These are phyloP conservation scores for Heliosperma pusillum DNA, from an alignment of 148 eudicot genomes.

Conservation along the genomic window DNA sequence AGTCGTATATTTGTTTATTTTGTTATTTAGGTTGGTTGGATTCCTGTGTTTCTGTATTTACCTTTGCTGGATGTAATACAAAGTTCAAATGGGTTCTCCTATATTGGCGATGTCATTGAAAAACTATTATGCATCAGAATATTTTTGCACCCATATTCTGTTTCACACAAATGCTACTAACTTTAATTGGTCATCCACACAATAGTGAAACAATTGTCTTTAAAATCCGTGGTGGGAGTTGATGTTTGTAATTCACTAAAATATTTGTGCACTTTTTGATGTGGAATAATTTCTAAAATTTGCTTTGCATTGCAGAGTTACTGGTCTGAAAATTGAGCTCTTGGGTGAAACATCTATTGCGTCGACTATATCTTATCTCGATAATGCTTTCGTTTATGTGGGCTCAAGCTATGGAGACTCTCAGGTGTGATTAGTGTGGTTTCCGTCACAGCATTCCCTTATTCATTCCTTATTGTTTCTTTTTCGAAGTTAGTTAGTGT, in stretches of 20 bases:
- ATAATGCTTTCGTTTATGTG: slow-evolving; percentile 86
- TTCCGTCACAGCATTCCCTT: background rate
- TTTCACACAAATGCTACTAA: too few species aligned
- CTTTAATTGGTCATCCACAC: background rate
- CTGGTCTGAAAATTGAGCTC: slow-evolving; percentile 96
- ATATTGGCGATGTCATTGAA: background rate
- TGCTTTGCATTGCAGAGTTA: slow-evolving; percentile 56
- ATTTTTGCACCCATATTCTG: background rate
- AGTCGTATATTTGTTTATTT: background rate
- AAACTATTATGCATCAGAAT: background rate
- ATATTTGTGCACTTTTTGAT: background rate
- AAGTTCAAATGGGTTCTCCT: background rate
- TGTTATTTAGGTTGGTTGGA: too few species aligned
- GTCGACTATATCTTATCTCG: slow-evolving; percentile 90
- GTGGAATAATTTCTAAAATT: slow-evolving; percentile 14
- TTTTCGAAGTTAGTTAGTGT: background rate
- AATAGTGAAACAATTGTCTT: background rate
- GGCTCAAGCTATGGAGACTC: slow-evolving; percentile 99
- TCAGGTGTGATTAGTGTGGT: slow-evolving; percentile 52
- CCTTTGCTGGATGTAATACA: too few species aligned
- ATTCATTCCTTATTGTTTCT: background rate
- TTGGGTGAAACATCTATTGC: slow-evolving; percentile 94
- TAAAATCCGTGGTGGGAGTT: background rate
- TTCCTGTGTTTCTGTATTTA: too few species aligned
- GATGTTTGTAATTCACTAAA: background rate